A percentile compares a stretch with the other conserved stretches of the same genome.
Conservation (phyloP, 805 yeast species). For the Cyberlindnera subsufficiens region DNA sequence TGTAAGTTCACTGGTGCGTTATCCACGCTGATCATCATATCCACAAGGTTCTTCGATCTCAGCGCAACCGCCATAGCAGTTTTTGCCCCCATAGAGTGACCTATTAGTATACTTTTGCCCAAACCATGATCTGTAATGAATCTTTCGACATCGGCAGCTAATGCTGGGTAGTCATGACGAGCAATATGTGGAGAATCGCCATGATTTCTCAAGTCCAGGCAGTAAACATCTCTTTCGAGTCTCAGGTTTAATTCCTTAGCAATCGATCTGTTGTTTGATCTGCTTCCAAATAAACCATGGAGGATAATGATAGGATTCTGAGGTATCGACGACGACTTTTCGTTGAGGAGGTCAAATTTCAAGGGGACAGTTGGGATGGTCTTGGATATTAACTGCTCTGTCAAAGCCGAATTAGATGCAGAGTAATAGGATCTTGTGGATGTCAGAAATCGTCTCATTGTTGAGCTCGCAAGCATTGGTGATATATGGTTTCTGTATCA, state of each 20-base stretch:
- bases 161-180: slow-evolving; percentile 69
- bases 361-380: slow-evolving; percentile 49
- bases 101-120: slow-evolving; percentile 55
- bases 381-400: slow-evolving; percentile 22
- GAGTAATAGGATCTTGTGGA: neutral
- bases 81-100: slow-evolving; percentile 93
- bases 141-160: slow-evolving; percentile 80
- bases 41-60: slow-evolving; percentile 55
- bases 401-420: slow-evolving; percentile 14
- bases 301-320: slow-evolving; percentile 64
- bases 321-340: slow-evolving; percentile 21
- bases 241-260: slow-evolving; percentile 48
- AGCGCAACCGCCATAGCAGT: slow-evolving; percentile 84
- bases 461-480: no score
- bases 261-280: slow-evolving; percentile 75
- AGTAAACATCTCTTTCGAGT: slow-evolving; percentile 53
- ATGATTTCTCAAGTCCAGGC: slow-evolving; percentile 82
- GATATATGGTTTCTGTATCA: no score
- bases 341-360: slow-evolving; percentile 43
- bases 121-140: slow-evolving; percentile 42
- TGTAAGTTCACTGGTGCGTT: slow-evolving; percentile 78
- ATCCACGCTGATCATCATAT: slow-evolving; percentile 72
- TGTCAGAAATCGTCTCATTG: neutral
- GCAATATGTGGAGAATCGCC: slow-evolving; percentile 82
- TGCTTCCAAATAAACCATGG: slow-evolving; percentile 89